phyloP scores from a whole-genome alignment of 495 filamentous ascomycete genomes.

The Coniosporium apollinis region DNA sequence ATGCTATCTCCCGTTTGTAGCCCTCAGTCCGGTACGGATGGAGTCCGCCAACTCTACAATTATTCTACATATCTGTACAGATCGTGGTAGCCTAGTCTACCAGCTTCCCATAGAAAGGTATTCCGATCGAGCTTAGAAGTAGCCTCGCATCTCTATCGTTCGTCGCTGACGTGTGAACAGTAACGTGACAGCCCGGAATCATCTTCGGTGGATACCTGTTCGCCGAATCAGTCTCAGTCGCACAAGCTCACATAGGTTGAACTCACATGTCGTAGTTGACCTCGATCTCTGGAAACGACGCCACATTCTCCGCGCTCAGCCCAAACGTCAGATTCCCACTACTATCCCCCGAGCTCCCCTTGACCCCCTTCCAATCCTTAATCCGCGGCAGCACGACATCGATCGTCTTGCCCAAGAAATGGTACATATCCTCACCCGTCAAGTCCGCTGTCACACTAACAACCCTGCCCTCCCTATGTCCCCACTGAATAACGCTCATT shows the following conservation, averaged over 20 bases:
- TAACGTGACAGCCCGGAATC: slow-evolving; percentile 82
- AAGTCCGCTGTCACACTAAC: slow-evolving; percentile 54
- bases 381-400: slow-evolving; percentile 84
- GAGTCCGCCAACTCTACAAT: too few relatives aligned
- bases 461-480: slow-evolving; percentile 35
- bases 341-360: slow-evolving; percentile 61
- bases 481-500: slow-evolving; percentile 48
- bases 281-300: slow-evolving; percentile 82
- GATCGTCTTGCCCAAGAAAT: slow-evolving; percentile 72
- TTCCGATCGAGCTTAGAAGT: slow-evolving; percentile 61
- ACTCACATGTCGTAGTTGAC: slow-evolving; percentile 80
- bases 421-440: slow-evolving; percentile 61
- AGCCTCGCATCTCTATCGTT: slow-evolving; percentile 85
- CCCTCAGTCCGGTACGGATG: too few relatives aligned
- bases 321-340: slow-evolving; percentile 78
- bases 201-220: slow-evolving; percentile 76
- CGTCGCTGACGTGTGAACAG: slow-evolving; percentile 71
- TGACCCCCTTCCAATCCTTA: slow-evolving; percentile 82
- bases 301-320: slow-evolving; percentile 49
- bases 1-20: too few relatives aligned
- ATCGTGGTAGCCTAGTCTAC: slow-evolving; percentile 37
- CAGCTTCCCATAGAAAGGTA: slow-evolving; percentile 69
- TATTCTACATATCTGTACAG: too few relatives aligned
- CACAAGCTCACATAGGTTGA: background rate
- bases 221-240: too few relatives aligned